Conservation (phyloP, 192 early-diverging fungal genomes). For the Rhizoclosmatium sp. region DNA sequence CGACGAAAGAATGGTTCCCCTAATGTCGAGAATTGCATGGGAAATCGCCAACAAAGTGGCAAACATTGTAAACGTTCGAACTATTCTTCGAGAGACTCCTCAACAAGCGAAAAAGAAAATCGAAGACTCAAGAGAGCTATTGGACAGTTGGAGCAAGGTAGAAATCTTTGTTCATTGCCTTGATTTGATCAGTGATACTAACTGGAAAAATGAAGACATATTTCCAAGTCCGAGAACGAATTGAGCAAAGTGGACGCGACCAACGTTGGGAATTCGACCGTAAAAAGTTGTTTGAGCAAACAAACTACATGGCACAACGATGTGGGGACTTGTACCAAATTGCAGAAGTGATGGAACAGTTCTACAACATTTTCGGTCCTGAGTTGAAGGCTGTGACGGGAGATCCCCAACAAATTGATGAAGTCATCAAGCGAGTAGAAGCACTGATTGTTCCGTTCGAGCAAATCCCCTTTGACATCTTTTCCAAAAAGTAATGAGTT, state of each 20-base stretch:
- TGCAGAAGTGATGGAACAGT: conserved; percentile 73
- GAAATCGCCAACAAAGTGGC: conserved; percentile 68
- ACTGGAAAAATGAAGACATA: conserved; percentile 48
- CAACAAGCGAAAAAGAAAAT: conserved; percentile 64
- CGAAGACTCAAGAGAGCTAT: conserved; percentile 59
- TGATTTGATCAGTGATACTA: background rate
- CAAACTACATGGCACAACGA: conserved; percentile 70
- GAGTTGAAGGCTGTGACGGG: conserved; percentile 73
- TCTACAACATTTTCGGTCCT: conserved; percentile 73
- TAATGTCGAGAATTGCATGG: conserved; percentile 70
- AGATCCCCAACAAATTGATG: conserved; percentile 71
- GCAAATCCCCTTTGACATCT: conserved; percentile 66
- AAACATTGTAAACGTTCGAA: conserved; percentile 63
- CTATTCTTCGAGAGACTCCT: conserved; percentile 61
- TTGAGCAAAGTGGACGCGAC: conserved; percentile 70
- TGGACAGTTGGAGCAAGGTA: conserved; percentile 66
- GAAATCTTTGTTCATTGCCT: background rate
- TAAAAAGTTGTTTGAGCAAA: conserved; percentile 72
- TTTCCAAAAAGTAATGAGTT: conserved; percentile 58
- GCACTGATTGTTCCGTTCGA: conserved; percentile 68
- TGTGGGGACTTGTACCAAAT: conserved; percentile 69
- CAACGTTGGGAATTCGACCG: conserved; percentile 75
- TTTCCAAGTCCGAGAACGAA: conserved; percentile 67
- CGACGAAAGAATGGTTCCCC: conserved; percentile 71
- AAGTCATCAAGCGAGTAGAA: conserved; percentile 73